Evolutionary conservation across 495 filamentous ascomycete species (phyloP).

Genomic region (Tuber calosporum): DNA sequence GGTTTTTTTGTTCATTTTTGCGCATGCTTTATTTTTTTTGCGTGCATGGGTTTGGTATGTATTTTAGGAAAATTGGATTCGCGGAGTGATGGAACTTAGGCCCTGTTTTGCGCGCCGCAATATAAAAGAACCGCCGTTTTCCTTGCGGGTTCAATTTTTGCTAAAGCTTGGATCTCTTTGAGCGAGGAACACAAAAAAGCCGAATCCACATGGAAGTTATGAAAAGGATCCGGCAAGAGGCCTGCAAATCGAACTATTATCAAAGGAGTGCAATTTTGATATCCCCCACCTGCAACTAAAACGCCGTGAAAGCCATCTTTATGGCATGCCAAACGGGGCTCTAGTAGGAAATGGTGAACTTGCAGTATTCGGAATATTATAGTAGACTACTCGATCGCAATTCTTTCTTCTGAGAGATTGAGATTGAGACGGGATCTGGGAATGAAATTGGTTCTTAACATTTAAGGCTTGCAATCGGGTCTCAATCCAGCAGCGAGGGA

Average conservation of each 20-base stretch:
- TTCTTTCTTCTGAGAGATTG: neutral
- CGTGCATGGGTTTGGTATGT: neutral
- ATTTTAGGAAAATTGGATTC: neutral
- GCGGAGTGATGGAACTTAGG: neutral
- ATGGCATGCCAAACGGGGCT: neutral
- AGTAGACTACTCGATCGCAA: neutral
- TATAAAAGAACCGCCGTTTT: neutral
- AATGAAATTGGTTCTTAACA: neutral
- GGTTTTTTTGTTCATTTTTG: neutral
- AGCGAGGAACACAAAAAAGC: neutral
- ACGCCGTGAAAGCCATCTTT: neutral
- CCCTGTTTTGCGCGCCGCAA: neutral
- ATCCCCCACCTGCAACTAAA: neutral
- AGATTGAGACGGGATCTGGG: neutral
- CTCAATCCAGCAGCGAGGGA: neutral
- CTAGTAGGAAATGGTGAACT: neutral
- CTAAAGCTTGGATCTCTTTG: neutral
- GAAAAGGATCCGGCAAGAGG: neutral
- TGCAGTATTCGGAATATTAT: neutral
- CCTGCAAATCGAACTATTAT: neutral
- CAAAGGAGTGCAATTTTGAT: neutral
- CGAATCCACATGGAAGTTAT: no score
- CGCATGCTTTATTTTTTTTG: neutral
- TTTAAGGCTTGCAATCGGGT: neutral
- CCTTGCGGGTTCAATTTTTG: neutral